Base-by-base conservation (phyloP, 805 yeast genomes). In the Candida tallmaniae region DNA sequence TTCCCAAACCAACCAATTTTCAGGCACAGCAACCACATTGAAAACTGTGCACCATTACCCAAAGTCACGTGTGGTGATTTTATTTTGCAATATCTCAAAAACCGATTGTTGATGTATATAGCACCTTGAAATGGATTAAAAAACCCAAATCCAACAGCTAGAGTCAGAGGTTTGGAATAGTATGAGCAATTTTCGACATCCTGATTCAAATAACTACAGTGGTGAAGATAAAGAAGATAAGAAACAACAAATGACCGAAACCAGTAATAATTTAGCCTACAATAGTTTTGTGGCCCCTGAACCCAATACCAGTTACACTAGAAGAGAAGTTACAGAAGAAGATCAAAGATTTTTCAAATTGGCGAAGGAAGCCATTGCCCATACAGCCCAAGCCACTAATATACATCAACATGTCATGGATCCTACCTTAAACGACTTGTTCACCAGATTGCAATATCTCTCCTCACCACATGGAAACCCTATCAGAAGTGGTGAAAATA, bases 341-440 rank as follows among this genome's bases (percentile, higher is more conserved):
- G 84, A 78, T 48, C 61, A 71, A 27, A 62, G 68, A 34, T 78
- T 78, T 46, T 58, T 78, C 24, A 60, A 73, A 29, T 65, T 78
- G 13, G 85, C 85, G 3, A 73, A 74, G 39, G 82, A 78, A 47
- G 83, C 80, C 3, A 59, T 73, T 12, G 76, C 72, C 9, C 76
- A 77, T 17, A 70, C 76, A 0, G 69, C 70, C 9, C 41, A 44
- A 17, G 34, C 51, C 16, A 44, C 34, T 19, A 38, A 38, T 29
- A 36, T 12, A 15, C 41, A 35, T 19, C 39, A 36, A 29, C 39
- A 24, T n/a, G 58, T 70, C 16, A 72, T 78, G 5, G 85, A 78
- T 50, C 84, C 85, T 4, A 77, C 84, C 0, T 75, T 78, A 17
- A 57, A 72, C 41, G 81, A 75, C 47, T 60, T 78, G n/a, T 55